Evolutionary conservation across 1,284 basidiomycete species (phyloP).

Genomic region (Cryptococcus depauperatus): DNA sequence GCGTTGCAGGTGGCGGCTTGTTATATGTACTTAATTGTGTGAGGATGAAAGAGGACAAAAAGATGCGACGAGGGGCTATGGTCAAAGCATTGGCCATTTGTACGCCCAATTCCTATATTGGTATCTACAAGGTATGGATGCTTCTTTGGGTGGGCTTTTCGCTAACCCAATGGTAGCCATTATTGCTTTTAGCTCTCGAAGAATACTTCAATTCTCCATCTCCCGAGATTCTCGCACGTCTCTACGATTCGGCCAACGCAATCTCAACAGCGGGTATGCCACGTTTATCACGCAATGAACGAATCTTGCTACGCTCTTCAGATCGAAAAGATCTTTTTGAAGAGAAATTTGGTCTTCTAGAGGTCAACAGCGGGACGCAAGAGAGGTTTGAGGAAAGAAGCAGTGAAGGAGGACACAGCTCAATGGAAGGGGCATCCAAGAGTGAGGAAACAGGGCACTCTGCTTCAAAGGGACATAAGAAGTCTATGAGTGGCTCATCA

Average conservation of each 20-base stretch:
- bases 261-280: constrained; percentile 81
- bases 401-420: constrained; percentile 7
- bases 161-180: constrained; percentile 54
- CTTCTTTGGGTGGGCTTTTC: neutral
- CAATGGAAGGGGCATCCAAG: neutral
- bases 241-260: constrained; percentile 88
- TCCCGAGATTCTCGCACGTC: constrained; percentile 72
- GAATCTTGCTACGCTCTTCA: constrained; percentile 76
- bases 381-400: constrained; percentile 13
- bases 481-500: constrained; percentile 7
- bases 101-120: constrained; percentile 89
- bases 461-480: constrained; percentile 4
- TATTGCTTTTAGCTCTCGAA: constrained; percentile 86
- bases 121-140: constrained; percentile 81
- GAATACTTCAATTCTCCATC: constrained; percentile 87
- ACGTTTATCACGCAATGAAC: constrained; percentile 67
- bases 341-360: constrained; percentile 55
- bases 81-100: constrained; percentile 96
- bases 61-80: constrained; percentile 79
- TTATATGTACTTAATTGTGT: constrained; percentile 91
- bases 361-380: constrained; percentile 10
- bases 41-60: constrained; percentile 89
- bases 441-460: constrained; percentile 1
- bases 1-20: constrained; percentile 50
- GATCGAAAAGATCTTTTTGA: constrained; percentile 87